Conservation (phyloP, 257 asterid genomes). For the Fraxinus americana region DNA sequence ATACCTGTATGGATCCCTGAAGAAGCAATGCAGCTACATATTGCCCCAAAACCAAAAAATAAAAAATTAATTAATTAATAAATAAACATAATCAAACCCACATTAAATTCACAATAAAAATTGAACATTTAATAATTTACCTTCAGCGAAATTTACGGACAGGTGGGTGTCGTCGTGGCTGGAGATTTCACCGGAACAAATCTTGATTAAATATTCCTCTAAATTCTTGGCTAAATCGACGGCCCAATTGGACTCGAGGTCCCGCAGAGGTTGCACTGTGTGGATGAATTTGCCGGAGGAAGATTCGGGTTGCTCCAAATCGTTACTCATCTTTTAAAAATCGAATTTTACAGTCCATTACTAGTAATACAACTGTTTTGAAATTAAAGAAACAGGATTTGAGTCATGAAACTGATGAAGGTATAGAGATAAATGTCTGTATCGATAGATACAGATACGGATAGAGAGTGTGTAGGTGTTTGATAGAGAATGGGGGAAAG, state of each 20-base stretch:
- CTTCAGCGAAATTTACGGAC: conserved; percentile 86
- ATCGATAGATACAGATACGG: not conserved
- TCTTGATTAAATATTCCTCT: conserved; percentile 77
- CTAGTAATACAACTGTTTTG: not conserved
- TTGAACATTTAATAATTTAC: conserved; percentile 25
- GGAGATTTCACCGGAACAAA: conserved; percentile 82
- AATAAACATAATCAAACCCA: not conserved
- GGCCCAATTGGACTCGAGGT: conserved; percentile 87
- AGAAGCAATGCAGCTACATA: conserved; percentile 94
- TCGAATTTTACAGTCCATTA: not conserved
- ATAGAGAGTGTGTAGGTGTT: not conserved
- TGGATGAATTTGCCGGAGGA: conserved; percentile 57
- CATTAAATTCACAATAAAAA: not conserved
- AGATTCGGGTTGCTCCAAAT: conserved; percentile 46
- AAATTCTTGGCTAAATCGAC: conserved; percentile 86
- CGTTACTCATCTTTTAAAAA: conserved; percentile 43
- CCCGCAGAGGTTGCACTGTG: conserved; percentile 72
- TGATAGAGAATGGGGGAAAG: conserved; percentile 4
- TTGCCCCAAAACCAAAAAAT: conserved; percentile 21
- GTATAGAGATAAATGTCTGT: not conserved
- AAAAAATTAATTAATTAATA: not conserved
- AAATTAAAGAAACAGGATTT: not conserved
- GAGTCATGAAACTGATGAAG: not conserved
- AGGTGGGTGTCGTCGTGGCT: conserved; percentile 48
- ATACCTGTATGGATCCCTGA: conserved; percentile 97